Base-by-base conservation (phyloP, 2,329 filamentous ascomycete species). In the Alternaria metachromatica region DNA sequence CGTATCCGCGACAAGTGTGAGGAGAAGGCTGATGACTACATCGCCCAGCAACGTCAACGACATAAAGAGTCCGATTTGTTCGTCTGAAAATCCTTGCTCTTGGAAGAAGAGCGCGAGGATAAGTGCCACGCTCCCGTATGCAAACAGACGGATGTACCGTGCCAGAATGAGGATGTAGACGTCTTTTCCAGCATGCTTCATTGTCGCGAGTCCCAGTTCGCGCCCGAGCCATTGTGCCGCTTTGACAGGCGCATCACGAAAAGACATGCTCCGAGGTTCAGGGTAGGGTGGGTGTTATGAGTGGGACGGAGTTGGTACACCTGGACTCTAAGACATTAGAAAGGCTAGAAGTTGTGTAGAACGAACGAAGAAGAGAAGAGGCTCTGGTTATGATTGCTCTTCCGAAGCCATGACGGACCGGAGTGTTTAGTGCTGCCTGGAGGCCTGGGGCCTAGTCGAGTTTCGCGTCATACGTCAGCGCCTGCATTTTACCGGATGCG, bases 31-130 rank as follows among this genome's bases (percentile, higher is more conserved):
- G 11, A 82, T 64, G 2, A 75, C 44, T 0, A 80, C 78, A 62
- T 82, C 80, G 3, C 80, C 80, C 2, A 81, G 68, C 15, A 81
- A 63, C 0, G 80, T 82, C 50, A 81, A 64, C 2, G 80, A 81
- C 78, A 81, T 81, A 66, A 82, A 82, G 4, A 81, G 62, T 0
- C 80, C 80, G 49, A 81, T 81, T 10, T 75, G 70, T 43, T 66
- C 70, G 41, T 82, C 80, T 0, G 80, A 73, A 26, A 80, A 76
- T 2, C 72, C 72, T 7, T 80, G 69, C 12, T 72, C 69, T 60
- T 74, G 68, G 49, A 82, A 78, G 61, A 78, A 80, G 1, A 80
- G 67, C 0, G 78, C 80, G 0, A 82, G 65, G 11, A 82, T 75
- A 1, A 82, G 76, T 0, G 77, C 75, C 4, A 75, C 73, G 9